A percentile compares a stretch with the other conserved stretches of the same genome.
phyloP scores from a whole-genome alignment of 768 basidiomycete species.

The Suillus cothurnatus region DNA sequence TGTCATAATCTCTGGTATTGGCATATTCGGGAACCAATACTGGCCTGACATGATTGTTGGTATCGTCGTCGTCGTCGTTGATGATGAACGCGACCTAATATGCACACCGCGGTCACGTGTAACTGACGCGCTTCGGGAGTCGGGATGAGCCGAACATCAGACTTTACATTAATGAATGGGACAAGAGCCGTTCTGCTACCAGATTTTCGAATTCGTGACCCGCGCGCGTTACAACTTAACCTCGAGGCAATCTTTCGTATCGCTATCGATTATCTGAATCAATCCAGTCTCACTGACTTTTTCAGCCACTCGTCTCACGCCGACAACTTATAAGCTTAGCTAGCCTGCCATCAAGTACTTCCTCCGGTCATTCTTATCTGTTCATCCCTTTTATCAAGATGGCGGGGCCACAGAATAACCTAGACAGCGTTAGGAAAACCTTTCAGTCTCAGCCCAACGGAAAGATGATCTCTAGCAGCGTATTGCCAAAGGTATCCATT shows the following conservation, averaged over 20 bases:
- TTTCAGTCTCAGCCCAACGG: background rate
- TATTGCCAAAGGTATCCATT: conserved; percentile 3
- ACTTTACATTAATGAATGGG: conserved; percentile 6
- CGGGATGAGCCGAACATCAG: conserved; percentile 4
- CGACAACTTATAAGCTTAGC: background rate
- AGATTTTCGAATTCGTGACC: conserved; percentile 4
- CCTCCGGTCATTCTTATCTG: background rate
- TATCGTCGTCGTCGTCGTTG: background rate
- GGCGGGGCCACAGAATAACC: background rate
- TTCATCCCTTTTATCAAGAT: background rate
- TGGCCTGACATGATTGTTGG: conserved; percentile 32
- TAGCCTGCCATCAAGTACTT: background rate
- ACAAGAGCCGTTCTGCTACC: background rate
- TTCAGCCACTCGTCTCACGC: conserved; percentile 13
- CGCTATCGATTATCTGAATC: conserved; percentile 5
- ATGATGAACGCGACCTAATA: background rate
- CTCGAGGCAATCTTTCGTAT: conserved; percentile 1
- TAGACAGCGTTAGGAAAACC: background rate
- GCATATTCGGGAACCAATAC: conserved; percentile 69
- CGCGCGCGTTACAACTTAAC: conserved; percentile 3
- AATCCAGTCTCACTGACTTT: conserved; percentile 3
- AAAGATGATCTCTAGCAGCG: conserved; percentile 4
- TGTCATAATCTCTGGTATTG: conserved; percentile 60
- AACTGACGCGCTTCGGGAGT: conserved; percentile 1
- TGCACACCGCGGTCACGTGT: conserved; percentile 32